These are phyloP conservation scores for Lasiosphaeria ovina DNA, from an alignment of 495 filamentous ascomycete species.

Conservation along the genomic window DNA sequence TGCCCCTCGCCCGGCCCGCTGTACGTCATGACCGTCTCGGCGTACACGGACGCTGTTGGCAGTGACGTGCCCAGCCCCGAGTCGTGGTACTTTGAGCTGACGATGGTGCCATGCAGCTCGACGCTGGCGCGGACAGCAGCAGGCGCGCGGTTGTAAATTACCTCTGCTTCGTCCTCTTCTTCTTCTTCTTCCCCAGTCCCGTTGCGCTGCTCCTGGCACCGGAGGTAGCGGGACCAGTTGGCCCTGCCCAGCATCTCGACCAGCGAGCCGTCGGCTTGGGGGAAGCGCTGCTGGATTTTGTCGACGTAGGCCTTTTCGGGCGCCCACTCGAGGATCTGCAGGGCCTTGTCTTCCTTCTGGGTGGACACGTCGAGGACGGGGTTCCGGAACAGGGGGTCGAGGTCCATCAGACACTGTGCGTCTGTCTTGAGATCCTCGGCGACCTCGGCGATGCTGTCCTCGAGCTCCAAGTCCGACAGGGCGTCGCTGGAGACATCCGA, in stretches of 20 bases:
- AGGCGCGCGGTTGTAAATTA: background rate
- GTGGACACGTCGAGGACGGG: conserved; percentile 6
- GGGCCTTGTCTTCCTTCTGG: background rate
- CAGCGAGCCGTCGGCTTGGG: conserved; percentile 3
- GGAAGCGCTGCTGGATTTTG: conserved; percentile 15
- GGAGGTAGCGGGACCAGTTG: conserved; percentile 10
- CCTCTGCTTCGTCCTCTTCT: too few relatives aligned
- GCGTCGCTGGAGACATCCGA: conserved; percentile 10
- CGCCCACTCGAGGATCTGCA: conserved; percentile 7
- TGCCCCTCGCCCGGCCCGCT: background rate
- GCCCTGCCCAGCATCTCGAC: conserved; percentile 11
- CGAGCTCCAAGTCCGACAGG: background rate
- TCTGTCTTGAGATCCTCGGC: conserved; percentile 15
- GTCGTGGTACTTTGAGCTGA: conserved; percentile 12
- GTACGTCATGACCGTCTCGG: conserved; percentile 15
- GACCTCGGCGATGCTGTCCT: conserved; percentile 10
- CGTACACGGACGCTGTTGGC: conserved; percentile 6
- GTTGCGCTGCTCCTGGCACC: conserved; percentile 6
- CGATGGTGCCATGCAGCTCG: background rate
- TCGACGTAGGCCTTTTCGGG: conserved; percentile 13
- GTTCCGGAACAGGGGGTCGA: conserved; percentile 17
- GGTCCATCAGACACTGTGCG: conserved; percentile 14
- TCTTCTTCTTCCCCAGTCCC: background rate
- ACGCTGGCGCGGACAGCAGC: background rate
- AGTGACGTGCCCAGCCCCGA: conserved; percentile 16